Conservation (phyloP, 495 filamentous ascomycete genomes). For the Penicillium salamii region DNA sequence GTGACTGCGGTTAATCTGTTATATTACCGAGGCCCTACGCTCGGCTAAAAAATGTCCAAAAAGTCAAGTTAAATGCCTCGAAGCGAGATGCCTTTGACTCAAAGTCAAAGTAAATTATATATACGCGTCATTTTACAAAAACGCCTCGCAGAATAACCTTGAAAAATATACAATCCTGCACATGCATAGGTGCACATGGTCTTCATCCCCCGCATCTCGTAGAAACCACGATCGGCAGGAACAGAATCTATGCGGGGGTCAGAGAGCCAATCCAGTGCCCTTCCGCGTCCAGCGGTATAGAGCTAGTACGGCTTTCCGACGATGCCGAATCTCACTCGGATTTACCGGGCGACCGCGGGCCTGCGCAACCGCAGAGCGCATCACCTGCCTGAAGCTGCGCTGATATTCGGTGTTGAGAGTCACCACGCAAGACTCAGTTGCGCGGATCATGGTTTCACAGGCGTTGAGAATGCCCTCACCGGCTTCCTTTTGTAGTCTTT, state of each 20-base stretch:
- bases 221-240: conserved; percentile 12
- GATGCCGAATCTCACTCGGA: conserved; percentile 71
- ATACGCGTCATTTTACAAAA: not conserved
- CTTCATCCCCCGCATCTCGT: too few species aligned
- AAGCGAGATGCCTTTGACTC: not conserved
- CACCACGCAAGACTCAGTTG: conserved; percentile 81
- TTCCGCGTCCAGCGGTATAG: conserved; percentile 80
- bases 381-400: conserved; percentile 79
- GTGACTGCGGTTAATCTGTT: too few species aligned
- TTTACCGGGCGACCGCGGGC: conserved; percentile 73
- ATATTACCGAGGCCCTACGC: too few species aligned
- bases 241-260: conserved; percentile 12
- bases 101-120: not conserved
- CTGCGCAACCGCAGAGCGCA: conserved; percentile 76
- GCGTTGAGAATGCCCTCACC: conserved; percentile 77
- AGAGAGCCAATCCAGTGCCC: conserved; percentile 72
- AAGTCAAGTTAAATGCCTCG: not conserved
- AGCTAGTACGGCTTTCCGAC: conserved; percentile 68
- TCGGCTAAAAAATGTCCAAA: too few species aligned
- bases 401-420: conserved; percentile 86
- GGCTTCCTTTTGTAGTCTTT: conserved; percentile 76
- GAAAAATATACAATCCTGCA: too few species aligned
- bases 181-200: too few species aligned
- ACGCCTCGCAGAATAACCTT: not conserved
- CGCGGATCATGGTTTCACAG: conserved; percentile 82